Evolutionary conservation across 305 asterid species (phyloP).

Genomic region (Fraxinus nigra): DNA sequence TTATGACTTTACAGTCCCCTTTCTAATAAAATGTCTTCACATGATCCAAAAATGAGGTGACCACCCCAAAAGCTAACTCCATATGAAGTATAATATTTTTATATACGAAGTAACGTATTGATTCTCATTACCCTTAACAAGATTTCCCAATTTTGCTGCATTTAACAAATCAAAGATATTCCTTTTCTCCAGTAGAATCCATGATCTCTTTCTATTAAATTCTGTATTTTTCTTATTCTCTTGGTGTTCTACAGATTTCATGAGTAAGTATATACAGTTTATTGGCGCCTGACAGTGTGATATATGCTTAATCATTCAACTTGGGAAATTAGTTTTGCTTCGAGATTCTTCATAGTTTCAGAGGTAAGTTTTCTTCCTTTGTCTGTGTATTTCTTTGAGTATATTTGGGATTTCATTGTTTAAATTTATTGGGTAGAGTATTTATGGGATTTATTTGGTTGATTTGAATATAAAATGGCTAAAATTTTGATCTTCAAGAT

Average conservation of each 20-base stretch:
- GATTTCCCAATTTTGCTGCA: constrained; percentile 14
- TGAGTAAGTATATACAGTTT: neutral
- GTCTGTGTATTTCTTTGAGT: neutral
- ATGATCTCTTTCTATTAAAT: neutral
- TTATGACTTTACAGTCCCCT: constrained; percentile 42
- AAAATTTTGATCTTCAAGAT: constrained; percentile 1
- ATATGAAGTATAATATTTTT: neutral
- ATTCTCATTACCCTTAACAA: constrained; percentile 26
- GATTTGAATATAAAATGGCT: neutral
- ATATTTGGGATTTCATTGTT: constrained; percentile 15
- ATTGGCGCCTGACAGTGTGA: neutral
- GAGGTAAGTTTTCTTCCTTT: constrained; percentile 33
- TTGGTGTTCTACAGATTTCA: neutral
- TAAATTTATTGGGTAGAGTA: neutral
- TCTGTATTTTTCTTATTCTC: neutral
- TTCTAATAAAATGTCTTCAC: constrained; percentile 47
- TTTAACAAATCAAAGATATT: too few species aligned
- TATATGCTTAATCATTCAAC: neutral
- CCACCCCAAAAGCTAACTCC: constrained; percentile 19
- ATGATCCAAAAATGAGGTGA: constrained; percentile 51
- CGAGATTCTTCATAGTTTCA: constrained; percentile 31
- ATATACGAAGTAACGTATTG: constrained; percentile 32
- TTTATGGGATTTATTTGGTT: constrained; percentile 11
- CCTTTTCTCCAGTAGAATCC: neutral
- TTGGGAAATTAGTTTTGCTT: constrained; percentile 15